Evolutionary conservation across 305 asterid species (phyloP).

Genomic region (Stenogyne calaminthoides): DNA sequence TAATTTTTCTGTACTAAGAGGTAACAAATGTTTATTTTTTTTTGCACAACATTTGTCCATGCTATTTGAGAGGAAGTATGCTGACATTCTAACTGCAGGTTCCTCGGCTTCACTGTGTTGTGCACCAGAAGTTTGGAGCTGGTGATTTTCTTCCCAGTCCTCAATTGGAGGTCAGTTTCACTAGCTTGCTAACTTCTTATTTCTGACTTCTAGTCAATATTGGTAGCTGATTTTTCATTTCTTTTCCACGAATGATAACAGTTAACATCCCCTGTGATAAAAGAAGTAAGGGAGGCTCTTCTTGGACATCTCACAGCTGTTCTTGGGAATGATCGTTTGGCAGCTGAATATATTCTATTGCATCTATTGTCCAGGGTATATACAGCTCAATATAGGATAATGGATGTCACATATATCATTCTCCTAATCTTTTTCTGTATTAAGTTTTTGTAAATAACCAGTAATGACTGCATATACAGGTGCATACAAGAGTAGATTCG

Average conservation of each 20-base stretch:
- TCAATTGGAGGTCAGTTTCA: conserved; percentile 58
- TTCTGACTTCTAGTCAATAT: conserved; percentile 9
- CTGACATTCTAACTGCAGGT: conserved; percentile 50
- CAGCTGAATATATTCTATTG: conserved; percentile 82
- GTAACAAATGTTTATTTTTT: no score
- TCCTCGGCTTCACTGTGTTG: conserved; percentile 84
- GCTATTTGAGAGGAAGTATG: background rate
- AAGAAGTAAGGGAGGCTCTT: conserved; percentile 73
- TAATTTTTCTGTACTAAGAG: background rate
- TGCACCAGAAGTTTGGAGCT: conserved; percentile 62
- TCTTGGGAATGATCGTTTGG: conserved; percentile 83
- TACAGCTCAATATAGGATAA: background rate
- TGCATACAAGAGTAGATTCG: conserved; percentile 73
- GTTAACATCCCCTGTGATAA: conserved; percentile 54
- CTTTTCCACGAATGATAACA: conserved; percentile 34
- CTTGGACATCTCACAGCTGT: conserved; percentile 65
- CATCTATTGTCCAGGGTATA: conserved; percentile 86
- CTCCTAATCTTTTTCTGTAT: background rate
- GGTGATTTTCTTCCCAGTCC: conserved; percentile 61
- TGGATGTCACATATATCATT: no score
- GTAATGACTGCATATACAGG: conserved; percentile 46
- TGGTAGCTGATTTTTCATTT: conserved; percentile 19
- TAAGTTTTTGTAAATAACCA: conserved; percentile 11
- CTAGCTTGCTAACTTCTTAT: conserved; percentile 3
- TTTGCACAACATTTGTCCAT: background rate